phyloP scores from a whole-genome alignment of 257 asterid genomes.

The Solanum acaule region DNA sequence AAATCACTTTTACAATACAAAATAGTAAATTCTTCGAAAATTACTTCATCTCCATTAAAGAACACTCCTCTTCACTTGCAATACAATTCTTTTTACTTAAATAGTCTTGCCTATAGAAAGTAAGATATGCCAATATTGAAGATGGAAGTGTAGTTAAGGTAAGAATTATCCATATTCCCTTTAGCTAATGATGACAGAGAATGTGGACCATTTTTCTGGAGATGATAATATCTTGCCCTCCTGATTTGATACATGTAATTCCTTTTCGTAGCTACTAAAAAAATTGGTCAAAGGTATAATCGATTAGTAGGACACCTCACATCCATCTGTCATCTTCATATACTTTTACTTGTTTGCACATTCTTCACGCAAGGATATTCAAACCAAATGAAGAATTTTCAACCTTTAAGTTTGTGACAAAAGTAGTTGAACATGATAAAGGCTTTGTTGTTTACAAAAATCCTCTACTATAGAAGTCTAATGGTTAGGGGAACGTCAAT shows the following conservation, averaged over 20 bases:
- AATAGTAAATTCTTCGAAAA: neutral
- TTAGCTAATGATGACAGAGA: neutral
- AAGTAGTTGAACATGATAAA: too few relatives aligned
- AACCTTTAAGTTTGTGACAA: too few relatives aligned
- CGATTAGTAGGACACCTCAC: neutral
- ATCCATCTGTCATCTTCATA: too few relatives aligned
- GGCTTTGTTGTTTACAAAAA: too few relatives aligned
- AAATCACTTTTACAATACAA: neutral
- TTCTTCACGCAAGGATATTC: too few relatives aligned
- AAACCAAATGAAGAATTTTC: too few relatives aligned
- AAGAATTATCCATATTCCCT: neutral
- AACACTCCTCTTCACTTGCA: neutral
- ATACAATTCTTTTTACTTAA: neutral
- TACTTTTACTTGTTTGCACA: too few relatives aligned
- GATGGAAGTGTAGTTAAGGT: neutral
- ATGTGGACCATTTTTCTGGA: neutral
- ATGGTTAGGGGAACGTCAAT: too few relatives aligned
- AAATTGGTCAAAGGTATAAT: neutral
- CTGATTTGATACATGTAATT: neutral
- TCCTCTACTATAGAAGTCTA: too few relatives aligned
- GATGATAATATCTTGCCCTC: neutral
- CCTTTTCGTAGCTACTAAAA: neutral
- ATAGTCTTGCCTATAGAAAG: neutral
- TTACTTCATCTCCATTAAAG: neutral
- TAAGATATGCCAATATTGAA: neutral